Evolutionary conservation across 176 grass and related monocot genomes (phyloP), one percentile per base, ranked within the genome.

Genomic region (Oryza meyeriana): DNA sequence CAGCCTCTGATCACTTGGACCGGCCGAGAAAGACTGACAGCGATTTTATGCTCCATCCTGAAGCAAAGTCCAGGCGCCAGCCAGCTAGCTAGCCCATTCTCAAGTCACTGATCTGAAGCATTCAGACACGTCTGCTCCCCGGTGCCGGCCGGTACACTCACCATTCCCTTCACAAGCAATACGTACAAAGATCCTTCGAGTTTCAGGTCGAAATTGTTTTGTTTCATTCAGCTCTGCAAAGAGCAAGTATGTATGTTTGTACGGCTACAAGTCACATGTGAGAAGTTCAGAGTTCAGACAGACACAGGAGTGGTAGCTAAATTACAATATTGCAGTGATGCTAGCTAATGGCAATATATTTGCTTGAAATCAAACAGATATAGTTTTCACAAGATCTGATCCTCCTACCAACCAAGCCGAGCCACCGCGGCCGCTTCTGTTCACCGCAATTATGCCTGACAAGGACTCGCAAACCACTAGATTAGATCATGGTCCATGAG

Each of bases 401-500:
- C 63, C 17, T 63, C 42, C n/a, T 50, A 89, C 69, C 87, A 84
- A 79, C 76, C 76, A 38, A 58, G 9, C 35, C n/a, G 18, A 26
- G 20, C 62, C 22, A 38, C 24, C 32, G 31, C 45, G 38, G 28
- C 57, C 72, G 32, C 72, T 17, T 25, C 63, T 84, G 72, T 68
- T 61, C 68, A 73, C 48, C 5, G 64, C 20, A 77, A 58, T 77
- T 59, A 73, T 28, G 66, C 58, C 20, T 10, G 88, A 90, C 67
- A 69, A 48, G 11, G 88, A 86, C 79, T 55, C 25, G 20, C 79
- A 83, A 86, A 69, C 79, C 71, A 29, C 41, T 27, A 25, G 69
- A 90, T 84, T 24, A 34, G 69, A 47, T 74, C 66, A 61, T 74
- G 84, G 74, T 66, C 88, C 84, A 75, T 66, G 73, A 12, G 30